Evolutionary conservation across 306 rosid genomes (phyloP).

Genomic region (Begonia fuchsioides): DNA sequence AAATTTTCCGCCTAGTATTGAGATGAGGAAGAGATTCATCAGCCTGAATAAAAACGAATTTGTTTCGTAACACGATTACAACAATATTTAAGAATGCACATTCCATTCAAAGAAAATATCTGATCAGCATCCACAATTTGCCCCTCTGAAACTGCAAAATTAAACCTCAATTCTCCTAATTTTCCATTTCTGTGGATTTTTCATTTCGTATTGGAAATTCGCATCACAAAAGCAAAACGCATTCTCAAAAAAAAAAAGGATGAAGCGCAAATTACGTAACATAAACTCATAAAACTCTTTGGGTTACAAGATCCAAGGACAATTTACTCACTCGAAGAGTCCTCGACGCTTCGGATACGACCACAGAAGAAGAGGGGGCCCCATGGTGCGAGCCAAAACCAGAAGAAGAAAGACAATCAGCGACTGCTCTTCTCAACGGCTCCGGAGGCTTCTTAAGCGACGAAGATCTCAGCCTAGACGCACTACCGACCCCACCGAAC

Average conservation of each 20-base stretch:
- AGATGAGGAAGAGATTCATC: too few species aligned
- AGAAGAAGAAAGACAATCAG: constrained; percentile 79
- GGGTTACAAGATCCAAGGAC: constrained; percentile 22
- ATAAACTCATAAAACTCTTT: constrained; percentile 2
- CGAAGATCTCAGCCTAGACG: constrained; percentile 79
- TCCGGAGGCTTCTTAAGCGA: constrained; percentile 72
- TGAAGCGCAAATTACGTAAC: constrained; percentile 5
- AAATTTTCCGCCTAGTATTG: too few species aligned
- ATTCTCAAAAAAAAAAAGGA: not conserved
- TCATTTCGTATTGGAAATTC: too few species aligned
- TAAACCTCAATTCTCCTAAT: too few species aligned
- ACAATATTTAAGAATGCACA: too few species aligned
- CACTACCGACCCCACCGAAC: constrained; percentile 26
- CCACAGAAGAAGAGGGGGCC: constrained; percentile 23
- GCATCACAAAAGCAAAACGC: too few species aligned
- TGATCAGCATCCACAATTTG: too few species aligned
- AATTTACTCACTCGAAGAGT: constrained; percentile 66
- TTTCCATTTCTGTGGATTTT: too few species aligned
- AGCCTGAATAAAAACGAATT: too few species aligned
- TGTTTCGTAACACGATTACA: too few species aligned
- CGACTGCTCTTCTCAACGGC: constrained; percentile 73
- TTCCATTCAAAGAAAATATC: too few species aligned
- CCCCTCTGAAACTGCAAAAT: too few species aligned
- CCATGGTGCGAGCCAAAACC: constrained; percentile 36
- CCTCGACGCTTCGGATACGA: constrained; percentile 70